Evolutionary conservation across 495 filamentous ascomycete species (phyloP), one percentile per base, ranked within the genome.

Genomic region (Margaritispora aquatica): DNA sequence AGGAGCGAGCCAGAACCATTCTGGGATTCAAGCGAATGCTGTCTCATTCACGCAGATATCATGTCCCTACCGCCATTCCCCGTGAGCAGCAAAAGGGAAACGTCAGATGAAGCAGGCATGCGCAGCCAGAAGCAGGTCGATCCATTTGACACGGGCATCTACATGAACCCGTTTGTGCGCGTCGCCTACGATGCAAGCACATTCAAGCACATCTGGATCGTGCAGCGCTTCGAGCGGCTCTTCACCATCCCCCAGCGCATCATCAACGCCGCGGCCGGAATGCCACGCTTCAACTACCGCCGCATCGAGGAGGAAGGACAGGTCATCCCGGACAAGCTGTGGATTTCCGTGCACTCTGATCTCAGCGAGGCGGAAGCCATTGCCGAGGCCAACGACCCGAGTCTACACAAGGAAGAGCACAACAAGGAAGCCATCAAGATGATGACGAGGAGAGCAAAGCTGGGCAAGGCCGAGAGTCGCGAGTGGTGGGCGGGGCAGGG

Each of bases 1-100:
- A 80, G 89, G 13, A 48, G 29, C 11, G 52, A 60, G 15, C 66
- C 75, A 0, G 87, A 87, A 55, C 69, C 80, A 9, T 89, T 81
- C 69, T 90, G 86, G 84, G 88, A 92, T 58, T 81, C 84, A 1
- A 88, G 85, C 10, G 89, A 93, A 70, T 92, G 88, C 74, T 93
- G 89, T 64, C 75, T 91, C 26, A 83, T 91, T 59, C 82, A 88
- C 62, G 86, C 87, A 2, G 88, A 90, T 67, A 77, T 89, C n/a
- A 77, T 79, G 51, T 70, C 73, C 13, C 67, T 74, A 0, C 70
- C 68, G 4, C n/a, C 44, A 10, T 49, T 50, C 23, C 29, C 57
- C 19, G 69, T 74, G 19, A 69, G 2, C 11, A 17, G 4, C 3
- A 19, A 15, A n/a, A n/a, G n/a, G n/a, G n/a, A n/a, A n/a, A n/a